These are phyloP conservation scores for Dentipellis fragilis DNA, from an alignment of 768 basidiomycete genomes.

Conservation along the genomic window DNA sequence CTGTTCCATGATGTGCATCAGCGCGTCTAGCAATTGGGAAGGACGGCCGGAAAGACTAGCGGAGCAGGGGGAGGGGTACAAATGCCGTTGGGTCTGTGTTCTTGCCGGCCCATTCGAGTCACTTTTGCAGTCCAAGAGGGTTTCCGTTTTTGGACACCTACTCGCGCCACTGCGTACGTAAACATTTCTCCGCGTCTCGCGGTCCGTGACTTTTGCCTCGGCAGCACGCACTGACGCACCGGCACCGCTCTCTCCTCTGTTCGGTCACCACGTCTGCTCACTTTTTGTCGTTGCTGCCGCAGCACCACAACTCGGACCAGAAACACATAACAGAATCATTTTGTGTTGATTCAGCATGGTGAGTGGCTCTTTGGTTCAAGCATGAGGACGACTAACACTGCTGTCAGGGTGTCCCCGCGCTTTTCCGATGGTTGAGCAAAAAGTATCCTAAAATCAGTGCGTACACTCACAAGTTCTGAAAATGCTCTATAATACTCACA, in stretches of 20 bases:
- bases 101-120: neutral
- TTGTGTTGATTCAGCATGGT: neutral
- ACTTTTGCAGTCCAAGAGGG: neutral
- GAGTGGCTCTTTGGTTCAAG: neutral
- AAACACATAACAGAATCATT: too few species aligned
- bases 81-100: too few species aligned
- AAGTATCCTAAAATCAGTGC: conserved; percentile 96
- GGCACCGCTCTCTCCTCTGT: neutral
- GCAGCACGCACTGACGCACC: neutral
- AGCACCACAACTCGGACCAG: neutral
- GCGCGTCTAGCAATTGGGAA: too few species aligned
- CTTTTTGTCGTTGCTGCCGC: neutral
- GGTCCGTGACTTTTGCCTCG: neutral
- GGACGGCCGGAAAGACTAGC: too few species aligned
- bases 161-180: neutral
- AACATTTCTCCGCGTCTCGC: neutral
- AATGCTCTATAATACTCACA: neutral
- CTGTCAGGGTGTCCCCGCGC: conserved; percentile 85
- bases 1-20: neutral
- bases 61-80: too few species aligned
- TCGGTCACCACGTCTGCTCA: neutral
- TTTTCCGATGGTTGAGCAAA: conserved; percentile 97
- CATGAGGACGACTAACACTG: neutral
- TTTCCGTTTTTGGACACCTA: neutral
- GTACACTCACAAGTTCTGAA: conserved; percentile 17